These are phyloP conservation scores for Penicillium sp. DNA, from an alignment of 2,329 filamentous ascomycete genomes.

Conservation along the genomic window DNA sequence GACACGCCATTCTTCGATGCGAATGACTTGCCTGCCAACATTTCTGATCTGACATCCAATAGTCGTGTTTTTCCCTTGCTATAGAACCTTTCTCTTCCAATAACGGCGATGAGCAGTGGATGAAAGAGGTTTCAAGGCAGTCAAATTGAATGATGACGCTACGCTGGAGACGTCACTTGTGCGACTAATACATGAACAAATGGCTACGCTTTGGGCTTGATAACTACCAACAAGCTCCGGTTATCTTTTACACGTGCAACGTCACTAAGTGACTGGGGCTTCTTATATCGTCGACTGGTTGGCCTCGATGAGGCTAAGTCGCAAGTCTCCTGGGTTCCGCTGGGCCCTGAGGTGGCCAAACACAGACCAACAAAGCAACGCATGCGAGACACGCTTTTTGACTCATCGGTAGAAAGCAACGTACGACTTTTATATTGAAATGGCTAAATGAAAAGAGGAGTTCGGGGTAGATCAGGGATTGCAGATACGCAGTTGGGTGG, in stretches of 20 bases:
- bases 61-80: neutral
- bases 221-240: neutral
- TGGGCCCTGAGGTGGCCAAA: neutral
- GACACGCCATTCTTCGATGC: neutral
- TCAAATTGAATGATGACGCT: neutral
- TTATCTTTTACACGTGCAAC: neutral
- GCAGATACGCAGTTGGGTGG: neutral
- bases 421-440: neutral
- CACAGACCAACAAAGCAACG: neutral
- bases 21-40: neutral
- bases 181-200: neutral
- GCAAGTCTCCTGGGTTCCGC: neutral
- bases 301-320: neutral
- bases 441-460: neutral
- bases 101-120: no score
- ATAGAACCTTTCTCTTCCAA: neutral
- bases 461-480: neutral
- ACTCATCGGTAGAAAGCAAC: neutral
- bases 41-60: neutral
- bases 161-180: neutral
- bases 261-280: fast-evolving
- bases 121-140: neutral
- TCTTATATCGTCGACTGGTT: no score
- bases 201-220: neutral
- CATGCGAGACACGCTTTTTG: neutral